phyloP scores from a whole-genome alignment of 805 yeast genomes.

The Wickerhamomyces chambardii region DNA sequence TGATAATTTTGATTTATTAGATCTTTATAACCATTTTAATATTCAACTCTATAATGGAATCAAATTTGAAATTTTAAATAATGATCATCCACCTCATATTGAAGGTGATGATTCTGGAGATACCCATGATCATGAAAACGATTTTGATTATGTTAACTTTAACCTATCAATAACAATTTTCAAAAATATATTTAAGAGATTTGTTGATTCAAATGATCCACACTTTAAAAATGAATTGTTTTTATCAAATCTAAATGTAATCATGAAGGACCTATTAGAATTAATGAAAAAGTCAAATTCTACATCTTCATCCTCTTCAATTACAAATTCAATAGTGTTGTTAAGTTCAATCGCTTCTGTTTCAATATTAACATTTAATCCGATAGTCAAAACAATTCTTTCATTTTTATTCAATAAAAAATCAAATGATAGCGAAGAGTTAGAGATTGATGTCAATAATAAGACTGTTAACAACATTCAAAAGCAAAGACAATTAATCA shows the following conservation, averaged over 20 bases:
- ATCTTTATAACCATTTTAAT: slow-evolving; percentile 21
- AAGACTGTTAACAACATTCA: slow-evolving; percentile 30
- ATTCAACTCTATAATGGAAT: slow-evolving; percentile 61
- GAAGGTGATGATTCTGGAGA: too few species aligned
- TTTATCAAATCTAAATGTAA: too few species aligned
- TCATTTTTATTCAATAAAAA: slow-evolving; percentile 29
- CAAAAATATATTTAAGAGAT: slow-evolving; percentile 31
- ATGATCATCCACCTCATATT: too few species aligned
- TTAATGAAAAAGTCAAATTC: too few species aligned
- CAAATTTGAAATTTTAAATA: slow-evolving; percentile 80
- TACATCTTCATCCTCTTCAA: too few species aligned
- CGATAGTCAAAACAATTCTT: slow-evolving; percentile 36
- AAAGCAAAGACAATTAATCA: slow-evolving; percentile 50
- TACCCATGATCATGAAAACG: too few species aligned
- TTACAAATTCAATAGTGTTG: too few species aligned
- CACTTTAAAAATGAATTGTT: too few species aligned
- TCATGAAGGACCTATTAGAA: too few species aligned
- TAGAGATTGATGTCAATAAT: too few species aligned
- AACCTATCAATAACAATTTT: slow-evolving; percentile 32
- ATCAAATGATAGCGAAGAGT: slow-evolving; percentile 10
- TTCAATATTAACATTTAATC: slow-evolving; percentile 35
- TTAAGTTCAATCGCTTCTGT: slow-evolving; percentile 47
- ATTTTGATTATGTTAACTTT: slow-evolving; percentile 31
- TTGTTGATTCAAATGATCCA: slow-evolving; percentile 26
- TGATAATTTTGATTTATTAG: slow-evolving; percentile 55